A percentile compares a stretch with the other conserved stretches of the same genome.
phyloP scores from a whole-genome alignment of 257 asterid species.

The Nicotiana paniculata region DNA sequence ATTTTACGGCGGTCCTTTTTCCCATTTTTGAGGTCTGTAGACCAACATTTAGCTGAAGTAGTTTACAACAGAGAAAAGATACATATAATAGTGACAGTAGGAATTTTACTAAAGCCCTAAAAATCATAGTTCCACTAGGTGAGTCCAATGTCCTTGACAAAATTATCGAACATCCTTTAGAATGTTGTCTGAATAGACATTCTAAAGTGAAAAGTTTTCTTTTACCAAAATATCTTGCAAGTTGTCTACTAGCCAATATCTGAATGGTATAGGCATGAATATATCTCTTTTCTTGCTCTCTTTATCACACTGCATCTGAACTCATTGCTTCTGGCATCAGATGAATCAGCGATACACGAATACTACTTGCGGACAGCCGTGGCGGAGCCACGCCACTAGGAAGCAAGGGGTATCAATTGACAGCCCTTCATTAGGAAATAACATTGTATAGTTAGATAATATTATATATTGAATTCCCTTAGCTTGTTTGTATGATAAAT shows the following conservation, averaged over 20 bases:
- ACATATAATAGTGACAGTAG: constrained; percentile 35
- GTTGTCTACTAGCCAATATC: not conserved
- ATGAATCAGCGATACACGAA: no score
- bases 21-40: constrained; percentile 39
- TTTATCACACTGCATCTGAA: no score
- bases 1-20: constrained; percentile 42
- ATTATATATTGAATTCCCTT: no score
- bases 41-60: constrained; percentile 58
- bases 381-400: no score
- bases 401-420: no score
- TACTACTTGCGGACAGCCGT: no score
- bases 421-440: no score
- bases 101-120: constrained; percentile 36
- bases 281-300: no score
- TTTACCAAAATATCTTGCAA: constrained; percentile 18
- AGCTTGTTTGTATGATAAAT: no score
- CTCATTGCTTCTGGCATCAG: no score
- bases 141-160: constrained; percentile 58
- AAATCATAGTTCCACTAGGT: constrained; percentile 16
- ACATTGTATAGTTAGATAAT: no score
- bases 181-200: constrained; percentile 48
- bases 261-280: no score
- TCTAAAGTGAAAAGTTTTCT: constrained; percentile 45
- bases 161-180: constrained; percentile 42
- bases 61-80: constrained; percentile 20